Evolutionary conservation across 192 early-diverging fungal genomes (phyloP), one percentile per base, ranked within the genome.

Genomic region (Chytriomyces sp.): DNA sequence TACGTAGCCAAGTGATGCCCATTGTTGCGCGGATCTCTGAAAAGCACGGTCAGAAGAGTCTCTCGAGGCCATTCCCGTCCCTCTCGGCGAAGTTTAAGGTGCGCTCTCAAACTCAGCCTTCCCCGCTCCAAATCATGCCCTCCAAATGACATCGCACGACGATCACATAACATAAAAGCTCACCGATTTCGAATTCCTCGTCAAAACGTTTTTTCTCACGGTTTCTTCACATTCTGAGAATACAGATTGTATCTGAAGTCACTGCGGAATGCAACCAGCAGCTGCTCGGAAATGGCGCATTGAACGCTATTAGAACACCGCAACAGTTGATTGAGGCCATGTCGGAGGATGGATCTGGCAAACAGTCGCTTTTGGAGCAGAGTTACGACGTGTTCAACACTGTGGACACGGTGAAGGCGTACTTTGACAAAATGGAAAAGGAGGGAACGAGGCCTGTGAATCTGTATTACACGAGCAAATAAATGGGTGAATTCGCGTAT

Each of bases 191-290:
- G 28, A n/a, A 11, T 64, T 64, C 26, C 11, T 26, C 18, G 11
- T 64, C 63, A 43, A 64, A 24, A 11, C 4, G 28, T 11, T 3
- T 28, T 26, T 11, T 26, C 63, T 64, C n/a, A 64, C 26, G 10
- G 1, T 16, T 64, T 59, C 18, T 3, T 11, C 18, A 35, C 35
- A 35, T 35, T 35, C 62, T 26, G n/a, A 11, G 26, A 64, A 67
- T 23, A 49, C 7, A 77, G 76, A 45, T 77, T 23, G 57, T 69
- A 43, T n/a, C 28, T 8, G 76, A 68, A 35, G 50, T 28, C 47
- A 44, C 91, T 24, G 88, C 88, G 26, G 92, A 94, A 78, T 92
- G 93, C 88, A 92, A 93, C 76, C 72, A 78, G 7, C 79, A 87
- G 0, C 67, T 94, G 23, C 93, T 88, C 80, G 92, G 92, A 50